These are phyloP conservation scores for Penicillium sp. DNA, from an alignment of 2,329 filamentous ascomycete species.

Conservation along the genomic window DNA sequence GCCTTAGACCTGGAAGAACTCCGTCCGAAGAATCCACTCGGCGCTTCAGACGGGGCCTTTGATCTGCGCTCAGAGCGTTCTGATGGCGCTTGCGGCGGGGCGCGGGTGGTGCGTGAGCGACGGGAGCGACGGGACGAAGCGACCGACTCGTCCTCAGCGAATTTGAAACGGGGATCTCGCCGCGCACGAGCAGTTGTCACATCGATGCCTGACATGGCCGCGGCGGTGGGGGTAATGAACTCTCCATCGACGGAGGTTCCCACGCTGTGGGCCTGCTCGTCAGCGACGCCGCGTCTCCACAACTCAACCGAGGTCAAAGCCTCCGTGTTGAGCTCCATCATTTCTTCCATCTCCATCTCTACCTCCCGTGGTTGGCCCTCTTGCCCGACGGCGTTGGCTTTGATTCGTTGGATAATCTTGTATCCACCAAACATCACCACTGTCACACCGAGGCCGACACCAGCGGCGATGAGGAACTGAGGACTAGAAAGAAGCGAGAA, in stretches of 20 bases:
- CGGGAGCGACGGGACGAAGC: constrained; percentile 37
- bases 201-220: constrained; percentile 45
- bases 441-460: constrained; percentile 86
- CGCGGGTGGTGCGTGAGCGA: constrained; percentile 29
- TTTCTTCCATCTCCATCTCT: constrained; percentile 48
- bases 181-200: constrained; percentile 32
- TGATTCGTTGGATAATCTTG: constrained; percentile 91
- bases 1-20: constrained; percentile 22
- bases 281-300: constrained; percentile 62
- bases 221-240: constrained; percentile 60
- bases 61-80: constrained; percentile 19
- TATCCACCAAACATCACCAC: constrained; percentile 93
- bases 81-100: constrained; percentile 17
- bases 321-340: constrained; percentile 53
- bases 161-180: constrained; percentile 36
- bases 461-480: constrained; percentile 89
- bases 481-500: constrained; percentile 83
- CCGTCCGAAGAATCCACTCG: constrained; percentile 23
- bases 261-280: constrained; percentile 51
- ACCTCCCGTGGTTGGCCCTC: constrained; percentile 18
- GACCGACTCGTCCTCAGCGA: constrained; percentile 34
- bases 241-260: constrained; percentile 63
- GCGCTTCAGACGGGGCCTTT: constrained; percentile 17
- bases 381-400: constrained; percentile 34
- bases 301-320: constrained; percentile 56